These are phyloP conservation scores for Carnegiea gigantea DNA, from an alignment of 179 eudicot genomes.

Conservation along the genomic window DNA sequence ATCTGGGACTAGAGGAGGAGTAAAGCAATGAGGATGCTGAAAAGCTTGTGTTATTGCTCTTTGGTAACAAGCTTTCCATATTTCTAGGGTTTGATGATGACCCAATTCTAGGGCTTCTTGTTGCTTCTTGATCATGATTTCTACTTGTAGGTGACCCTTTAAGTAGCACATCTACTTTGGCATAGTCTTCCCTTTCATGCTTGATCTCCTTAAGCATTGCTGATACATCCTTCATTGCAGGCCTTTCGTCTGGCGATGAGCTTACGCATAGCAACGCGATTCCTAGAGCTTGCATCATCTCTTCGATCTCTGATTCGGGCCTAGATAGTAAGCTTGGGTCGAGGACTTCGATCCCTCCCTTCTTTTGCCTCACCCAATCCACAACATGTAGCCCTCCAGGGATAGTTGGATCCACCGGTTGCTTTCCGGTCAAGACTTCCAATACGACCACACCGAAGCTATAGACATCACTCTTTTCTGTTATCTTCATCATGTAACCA, in stretches of 20 bases:
- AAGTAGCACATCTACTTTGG: constrained; percentile 42
- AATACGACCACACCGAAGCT: constrained; percentile 72
- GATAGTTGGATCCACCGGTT: constrained; percentile 58
- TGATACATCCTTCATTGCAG: constrained; percentile 70
- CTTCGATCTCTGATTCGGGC: constrained; percentile 55
- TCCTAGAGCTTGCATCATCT: constrained; percentile 65
- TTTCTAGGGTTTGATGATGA: constrained; percentile 33
- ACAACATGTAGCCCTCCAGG: constrained; percentile 62
- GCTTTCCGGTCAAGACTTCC: constrained; percentile 68
- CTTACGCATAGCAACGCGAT: constrained; percentile 62
- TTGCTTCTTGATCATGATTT: constrained; percentile 10
- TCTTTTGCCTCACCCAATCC: constrained; percentile 47
- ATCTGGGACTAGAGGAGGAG: constrained; percentile 48
- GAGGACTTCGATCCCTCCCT: constrained; percentile 38
- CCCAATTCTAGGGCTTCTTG: constrained; percentile 20
- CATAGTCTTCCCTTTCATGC: constrained; percentile 51
- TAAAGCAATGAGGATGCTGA: constrained; percentile 70
- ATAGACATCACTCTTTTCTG: constrained; percentile 80
- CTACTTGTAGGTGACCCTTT: constrained; percentile 38
- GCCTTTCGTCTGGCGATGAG: constrained; percentile 56
- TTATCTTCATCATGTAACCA: constrained; percentile 61
- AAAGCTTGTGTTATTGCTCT: constrained; percentile 63
- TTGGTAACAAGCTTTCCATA: constrained; percentile 30
- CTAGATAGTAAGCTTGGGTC: constrained; percentile 43
- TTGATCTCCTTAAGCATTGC: constrained; percentile 68